Conservation (phyloP, 768 basidiomycete species). For the Candolleomyces eurysporus region DNA sequence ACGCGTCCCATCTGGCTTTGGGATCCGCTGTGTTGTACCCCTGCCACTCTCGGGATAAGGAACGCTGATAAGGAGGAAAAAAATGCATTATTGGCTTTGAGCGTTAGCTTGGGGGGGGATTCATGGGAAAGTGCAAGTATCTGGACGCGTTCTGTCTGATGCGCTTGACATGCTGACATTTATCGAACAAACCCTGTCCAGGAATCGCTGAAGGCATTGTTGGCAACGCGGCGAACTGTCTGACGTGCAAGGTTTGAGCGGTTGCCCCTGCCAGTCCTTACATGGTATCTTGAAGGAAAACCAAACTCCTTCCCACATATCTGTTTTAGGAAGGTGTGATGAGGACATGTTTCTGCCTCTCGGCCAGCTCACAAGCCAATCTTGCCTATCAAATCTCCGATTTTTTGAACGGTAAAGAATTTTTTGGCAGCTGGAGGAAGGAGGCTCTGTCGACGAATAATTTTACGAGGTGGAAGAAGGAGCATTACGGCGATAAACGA, state of each 20-base stretch:
- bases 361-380: background rate
- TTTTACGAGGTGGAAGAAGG: background rate
- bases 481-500: background rate
- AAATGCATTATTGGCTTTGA: background rate
- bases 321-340: conserved; percentile 6
- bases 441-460: background rate
- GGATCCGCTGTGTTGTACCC: conserved; percentile 7
- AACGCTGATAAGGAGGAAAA: conserved; percentile 2
- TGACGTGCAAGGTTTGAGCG: background rate
- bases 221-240: conserved; percentile 2
- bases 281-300: conserved; percentile 10
- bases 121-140: background rate
- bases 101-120: background rate
- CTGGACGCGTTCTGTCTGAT: conserved; percentile 5
- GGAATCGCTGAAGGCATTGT: background rate
- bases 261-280: conserved; percentile 11
- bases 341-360: conserved; percentile 4
- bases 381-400: background rate
- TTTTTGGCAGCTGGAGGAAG: background rate
- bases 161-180: background rate
- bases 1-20: conserved; percentile 10
- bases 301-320: conserved; percentile 3
- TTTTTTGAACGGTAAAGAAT: conserved; percentile 1
- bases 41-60: conserved; percentile 8
- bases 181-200: background rate